Conservation (phyloP, 805 yeast genomes). For the Maudiozyma bulderi region DNA sequence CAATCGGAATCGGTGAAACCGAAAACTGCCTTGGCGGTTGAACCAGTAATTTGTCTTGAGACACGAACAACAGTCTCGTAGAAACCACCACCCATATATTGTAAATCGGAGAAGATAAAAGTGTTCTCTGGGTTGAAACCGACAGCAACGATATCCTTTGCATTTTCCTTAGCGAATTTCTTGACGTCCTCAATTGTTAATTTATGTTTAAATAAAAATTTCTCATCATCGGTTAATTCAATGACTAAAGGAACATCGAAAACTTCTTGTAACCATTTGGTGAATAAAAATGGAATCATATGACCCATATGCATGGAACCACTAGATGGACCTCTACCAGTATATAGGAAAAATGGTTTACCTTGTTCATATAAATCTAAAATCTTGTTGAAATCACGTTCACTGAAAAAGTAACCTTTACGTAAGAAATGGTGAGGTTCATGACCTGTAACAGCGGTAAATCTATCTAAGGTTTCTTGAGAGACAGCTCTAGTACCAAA, state of each 20-base stretch:
- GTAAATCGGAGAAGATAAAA: slow-evolving; percentile 85
- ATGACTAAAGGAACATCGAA: slow-evolving; percentile 92
- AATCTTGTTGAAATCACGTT: slow-evolving; percentile 71
- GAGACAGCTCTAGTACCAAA: slow-evolving; percentile 78
- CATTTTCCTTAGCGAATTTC: slow-evolving; percentile 68
- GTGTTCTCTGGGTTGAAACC: slow-evolving; percentile 95
- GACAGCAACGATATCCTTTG: slow-evolving; percentile 85
- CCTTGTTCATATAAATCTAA: slow-evolving; percentile 88
- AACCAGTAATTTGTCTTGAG: slow-evolving; percentile 89
- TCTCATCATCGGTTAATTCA: slow-evolving; percentile 94
- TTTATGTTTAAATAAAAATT: slow-evolving; percentile 86
- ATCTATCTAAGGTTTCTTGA: slow-evolving; percentile 63
- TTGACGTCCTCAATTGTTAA: slow-evolving; percentile 84
- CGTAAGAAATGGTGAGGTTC: slow-evolving; percentile 84
- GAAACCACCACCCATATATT: slow-evolving; percentile 87
- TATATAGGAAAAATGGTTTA: slow-evolving; percentile 88
- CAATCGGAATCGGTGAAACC: slow-evolving; percentile 93
- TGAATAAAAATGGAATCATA: slow-evolving; percentile 88
- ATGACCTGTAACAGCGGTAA: slow-evolving; percentile 74
- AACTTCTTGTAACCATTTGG: slow-evolving; percentile 96
- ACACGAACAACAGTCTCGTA: slow-evolving; percentile 90
- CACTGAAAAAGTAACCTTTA: slow-evolving; percentile 88
- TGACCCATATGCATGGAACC: slow-evolving; percentile 96
- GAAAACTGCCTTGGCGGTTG: slow-evolving; percentile 95
- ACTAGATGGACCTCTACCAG: slow-evolving; percentile 95